These are phyloP conservation scores for Pseudocercospora vitis DNA, from an alignment of 2,329 filamentous ascomycete species.

Conservation along the genomic window DNA sequence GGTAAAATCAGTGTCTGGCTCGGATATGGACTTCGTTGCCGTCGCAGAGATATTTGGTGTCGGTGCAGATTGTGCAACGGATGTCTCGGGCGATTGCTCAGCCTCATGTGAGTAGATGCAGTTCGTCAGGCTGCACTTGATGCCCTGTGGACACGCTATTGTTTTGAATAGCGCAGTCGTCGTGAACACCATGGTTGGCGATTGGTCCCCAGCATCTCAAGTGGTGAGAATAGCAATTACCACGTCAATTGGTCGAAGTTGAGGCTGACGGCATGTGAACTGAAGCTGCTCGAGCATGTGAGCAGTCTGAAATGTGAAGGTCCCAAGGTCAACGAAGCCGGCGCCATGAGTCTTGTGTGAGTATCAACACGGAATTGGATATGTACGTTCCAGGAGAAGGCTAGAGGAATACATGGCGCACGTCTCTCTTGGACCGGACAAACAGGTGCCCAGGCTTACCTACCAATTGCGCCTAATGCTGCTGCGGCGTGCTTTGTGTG, in stretches of 20 bases:
- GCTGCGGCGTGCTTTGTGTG: not conserved
- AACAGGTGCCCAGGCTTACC: slow-evolving; percentile 5
- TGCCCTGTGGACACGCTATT: slow-evolving; percentile 54
- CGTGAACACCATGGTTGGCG: slow-evolving; percentile 51
- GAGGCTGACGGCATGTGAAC: not conserved
- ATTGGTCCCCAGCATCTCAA: slow-evolving; percentile 1
- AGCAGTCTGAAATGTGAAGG: slow-evolving; percentile 4
- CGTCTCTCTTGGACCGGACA: slow-evolving; percentile 6
- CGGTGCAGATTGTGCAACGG: not conserved
- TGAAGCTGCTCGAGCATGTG: not conserved
- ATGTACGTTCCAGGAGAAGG: not conserved
- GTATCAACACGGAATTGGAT: not conserved
- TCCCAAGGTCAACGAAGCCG: not conserved
- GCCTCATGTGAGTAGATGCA: slow-evolving; percentile 60
- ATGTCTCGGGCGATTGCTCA: not conserved
- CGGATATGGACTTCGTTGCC: not conserved
- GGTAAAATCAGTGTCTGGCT: not conserved
- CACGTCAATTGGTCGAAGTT: not conserved
- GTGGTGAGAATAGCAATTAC: not conserved
- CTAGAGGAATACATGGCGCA: not conserved
- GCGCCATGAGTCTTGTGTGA: not conserved
- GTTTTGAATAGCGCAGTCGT: slow-evolving; percentile 56
- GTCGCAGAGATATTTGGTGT: slow-evolving; percentile 4
- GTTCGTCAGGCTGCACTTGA: slow-evolving; percentile 52
- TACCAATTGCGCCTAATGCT: slow-evolving; percentile 3